Evolutionary conservation across 2,329 filamentous ascomycete genomes (phyloP).

Genomic region (Colletotrichum zoysiae): DNA sequence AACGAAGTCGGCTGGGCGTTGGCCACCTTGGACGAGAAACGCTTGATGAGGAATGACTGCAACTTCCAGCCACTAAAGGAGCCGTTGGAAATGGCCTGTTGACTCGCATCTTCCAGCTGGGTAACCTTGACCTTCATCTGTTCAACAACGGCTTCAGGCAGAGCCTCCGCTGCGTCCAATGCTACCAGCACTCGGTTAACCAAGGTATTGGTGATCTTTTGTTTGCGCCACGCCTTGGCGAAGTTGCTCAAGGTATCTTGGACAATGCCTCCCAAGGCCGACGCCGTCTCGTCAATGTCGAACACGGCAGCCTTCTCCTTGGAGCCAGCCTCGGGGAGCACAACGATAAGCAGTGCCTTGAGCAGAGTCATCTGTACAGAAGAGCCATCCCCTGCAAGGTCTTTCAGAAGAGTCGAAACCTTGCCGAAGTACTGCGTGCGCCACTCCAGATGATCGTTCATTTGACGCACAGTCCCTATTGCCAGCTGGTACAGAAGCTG

Average conservation of each 20-base stretch:
- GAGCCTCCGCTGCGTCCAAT: slow-evolving; percentile 46
- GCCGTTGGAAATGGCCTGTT: slow-evolving; percentile 50
- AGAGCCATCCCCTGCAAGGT: slow-evolving; percentile 36
- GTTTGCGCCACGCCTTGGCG: slow-evolving; percentile 28
- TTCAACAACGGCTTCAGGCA: slow-evolving; percentile 49
- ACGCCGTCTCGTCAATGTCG: slow-evolving; percentile 4
- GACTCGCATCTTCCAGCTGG: slow-evolving; percentile 53
- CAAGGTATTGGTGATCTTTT: slow-evolving; percentile 23
- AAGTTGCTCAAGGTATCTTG: slow-evolving; percentile 32
- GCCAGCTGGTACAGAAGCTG: slow-evolving; percentile 40
- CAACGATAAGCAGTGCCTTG: slow-evolving; percentile 50
- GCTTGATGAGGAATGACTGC: slow-evolving; percentile 57
- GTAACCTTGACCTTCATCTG: slow-evolving; percentile 50
- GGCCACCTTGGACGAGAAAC: slow-evolving; percentile 51
- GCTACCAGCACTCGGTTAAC: slow-evolving; percentile 33
- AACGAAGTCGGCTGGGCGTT: slow-evolving; percentile 52
- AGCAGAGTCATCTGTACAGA: slow-evolving; percentile 53
- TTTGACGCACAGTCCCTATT: slow-evolving; percentile 55
- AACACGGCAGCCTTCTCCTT: slow-evolving; percentile 29
- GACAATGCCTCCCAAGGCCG: slow-evolving; percentile 16
- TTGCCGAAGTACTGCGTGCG: slow-evolving; percentile 56
- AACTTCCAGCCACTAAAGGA: slow-evolving; percentile 60
- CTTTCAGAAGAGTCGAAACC: slow-evolving; percentile 45
- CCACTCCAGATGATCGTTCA: slow-evolving; percentile 59
- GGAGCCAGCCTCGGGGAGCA: slow-evolving; percentile 47